These are phyloP conservation scores for Pistacia integerrima DNA, from an alignment of 345 rosid genomes.

Conservation along the genomic window DNA sequence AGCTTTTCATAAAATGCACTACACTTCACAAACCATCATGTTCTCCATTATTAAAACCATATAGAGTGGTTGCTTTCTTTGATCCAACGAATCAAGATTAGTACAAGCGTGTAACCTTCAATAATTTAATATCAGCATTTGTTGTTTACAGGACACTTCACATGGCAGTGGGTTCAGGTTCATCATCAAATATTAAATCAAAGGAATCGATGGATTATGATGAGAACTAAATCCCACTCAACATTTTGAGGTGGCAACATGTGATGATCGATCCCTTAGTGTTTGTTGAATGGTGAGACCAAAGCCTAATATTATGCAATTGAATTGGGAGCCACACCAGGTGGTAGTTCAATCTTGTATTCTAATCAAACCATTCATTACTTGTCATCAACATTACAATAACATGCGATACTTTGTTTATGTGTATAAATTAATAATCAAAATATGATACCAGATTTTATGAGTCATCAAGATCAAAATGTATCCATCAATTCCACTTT, in stretches of 20 bases:
- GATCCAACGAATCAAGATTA: not conserved
- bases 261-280: not conserved
- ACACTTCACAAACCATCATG: too few relatives aligned
- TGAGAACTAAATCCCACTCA: not conserved
- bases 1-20: not conserved
- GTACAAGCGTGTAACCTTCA: not conserved
- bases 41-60: not conserved
- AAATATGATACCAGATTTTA: too few relatives aligned
- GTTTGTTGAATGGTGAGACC: not conserved
- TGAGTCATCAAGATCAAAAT: too few relatives aligned
- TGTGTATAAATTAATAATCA: not conserved
- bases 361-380: too few relatives aligned
- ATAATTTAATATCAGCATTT: not conserved
- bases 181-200: too few relatives aligned
- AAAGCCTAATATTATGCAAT: not conserved
- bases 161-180: constrained; percentile 2
- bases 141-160: not conserved
- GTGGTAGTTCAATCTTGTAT: not conserved
- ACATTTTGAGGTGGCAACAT: not conserved
- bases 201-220: not conserved
- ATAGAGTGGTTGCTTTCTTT: not conserved
- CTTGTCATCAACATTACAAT: too few relatives aligned
- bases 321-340: not conserved
- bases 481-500: too few relatives aligned
- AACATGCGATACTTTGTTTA: not conserved